Percentiles rank a stretch among this genome's conserved stretches.
Evolutionary conservation across 441 rosid genomes (phyloP).

Genomic region (Viola pubescens): DNA sequence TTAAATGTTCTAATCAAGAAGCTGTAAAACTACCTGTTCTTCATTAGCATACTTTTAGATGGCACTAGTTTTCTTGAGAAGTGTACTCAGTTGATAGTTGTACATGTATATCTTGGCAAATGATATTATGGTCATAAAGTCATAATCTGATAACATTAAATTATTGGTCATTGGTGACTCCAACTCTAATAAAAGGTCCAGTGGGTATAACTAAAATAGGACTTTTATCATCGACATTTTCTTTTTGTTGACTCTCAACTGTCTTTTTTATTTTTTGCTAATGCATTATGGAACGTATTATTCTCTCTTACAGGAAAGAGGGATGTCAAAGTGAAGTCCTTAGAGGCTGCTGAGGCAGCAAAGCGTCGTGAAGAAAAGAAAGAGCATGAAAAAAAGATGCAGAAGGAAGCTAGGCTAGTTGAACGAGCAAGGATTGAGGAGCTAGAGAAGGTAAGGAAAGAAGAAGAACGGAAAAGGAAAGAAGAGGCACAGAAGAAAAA

Average conservation of each 20-base stretch:
- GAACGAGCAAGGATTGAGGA: slow-evolving; percentile 71
- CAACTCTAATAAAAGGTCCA: neutral
- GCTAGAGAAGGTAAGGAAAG: slow-evolving; percentile 53
- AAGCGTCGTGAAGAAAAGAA: slow-evolving; percentile 74
- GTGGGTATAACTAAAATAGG: neutral
- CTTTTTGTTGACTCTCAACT: neutral
- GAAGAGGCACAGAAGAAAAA: slow-evolving; percentile 75
- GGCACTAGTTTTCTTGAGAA: too few relatives aligned
- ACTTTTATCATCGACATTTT: neutral
- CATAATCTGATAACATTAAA: neutral
- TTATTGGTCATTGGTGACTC: neutral
- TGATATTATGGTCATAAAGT: neutral
- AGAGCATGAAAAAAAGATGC: slow-evolving; percentile 75
- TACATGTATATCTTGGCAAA: too few relatives aligned
- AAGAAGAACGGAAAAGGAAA: slow-evolving; percentile 63
- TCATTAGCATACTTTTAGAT: neutral
- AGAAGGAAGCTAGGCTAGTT: slow-evolving; percentile 74
- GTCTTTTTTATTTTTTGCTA: neutral
- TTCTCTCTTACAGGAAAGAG: slow-evolving; percentile 56
- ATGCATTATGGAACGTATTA: neutral
- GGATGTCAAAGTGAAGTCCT: slow-evolving; percentile 80
- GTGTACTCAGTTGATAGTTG: too few relatives aligned
- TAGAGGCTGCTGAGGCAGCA: slow-evolving; percentile 86
- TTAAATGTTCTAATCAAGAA: neutral
- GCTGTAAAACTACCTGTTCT: neutral